Evolutionary conservation across 2,329 filamentous ascomycete genomes (phyloP).

Genomic region (Neonectria magnoliae): DNA sequence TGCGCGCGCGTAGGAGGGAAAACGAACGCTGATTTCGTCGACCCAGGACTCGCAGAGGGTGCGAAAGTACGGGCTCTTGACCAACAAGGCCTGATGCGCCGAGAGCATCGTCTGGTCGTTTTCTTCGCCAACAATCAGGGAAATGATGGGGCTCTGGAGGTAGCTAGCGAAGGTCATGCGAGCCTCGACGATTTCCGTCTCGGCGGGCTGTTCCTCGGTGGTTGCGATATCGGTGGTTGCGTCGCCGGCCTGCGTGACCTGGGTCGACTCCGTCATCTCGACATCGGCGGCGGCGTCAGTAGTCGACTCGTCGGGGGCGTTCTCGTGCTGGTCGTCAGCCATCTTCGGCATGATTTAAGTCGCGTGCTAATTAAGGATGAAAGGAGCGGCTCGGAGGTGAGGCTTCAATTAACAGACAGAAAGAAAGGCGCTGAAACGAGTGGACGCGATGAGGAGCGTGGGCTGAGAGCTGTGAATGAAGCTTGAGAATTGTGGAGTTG

Average conservation of each 20-base stretch:
- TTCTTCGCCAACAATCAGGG: slow-evolving; percentile 71
- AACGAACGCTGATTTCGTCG: slow-evolving; percentile 69
- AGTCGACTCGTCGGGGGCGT: slow-evolving; percentile 29
- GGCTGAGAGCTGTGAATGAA: background rate
- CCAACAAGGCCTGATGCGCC: slow-evolving; percentile 82
- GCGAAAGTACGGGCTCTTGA: slow-evolving; percentile 78
- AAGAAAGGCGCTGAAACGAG: background rate
- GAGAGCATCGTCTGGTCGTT: slow-evolving; percentile 73
- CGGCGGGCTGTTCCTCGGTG: slow-evolving; percentile 53
- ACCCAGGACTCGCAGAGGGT: slow-evolving; percentile 70
- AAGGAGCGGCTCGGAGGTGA: background rate
- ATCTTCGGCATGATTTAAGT: slow-evolving; percentile 46
- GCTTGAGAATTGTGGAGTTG: background rate
- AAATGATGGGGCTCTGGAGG: slow-evolving; percentile 75
- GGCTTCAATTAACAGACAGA: slow-evolving; percentile 15
- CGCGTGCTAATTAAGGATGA: slow-evolving; percentile 17
- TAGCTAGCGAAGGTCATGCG: slow-evolving; percentile 65
- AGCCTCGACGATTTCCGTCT: slow-evolving; percentile 46
- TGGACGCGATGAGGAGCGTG: background rate
- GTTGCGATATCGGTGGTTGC: slow-evolving; percentile 46
- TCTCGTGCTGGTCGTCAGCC: slow-evolving; percentile 37
- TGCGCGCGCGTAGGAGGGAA: background rate
- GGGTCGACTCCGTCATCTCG: slow-evolving; percentile 50
- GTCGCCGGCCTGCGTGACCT: slow-evolving; percentile 40
- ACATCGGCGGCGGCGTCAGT: slow-evolving; percentile 48